phyloP scores from a whole-genome alignment of 768 basidiomycete genomes.

The Mycena epipterygia region DNA sequence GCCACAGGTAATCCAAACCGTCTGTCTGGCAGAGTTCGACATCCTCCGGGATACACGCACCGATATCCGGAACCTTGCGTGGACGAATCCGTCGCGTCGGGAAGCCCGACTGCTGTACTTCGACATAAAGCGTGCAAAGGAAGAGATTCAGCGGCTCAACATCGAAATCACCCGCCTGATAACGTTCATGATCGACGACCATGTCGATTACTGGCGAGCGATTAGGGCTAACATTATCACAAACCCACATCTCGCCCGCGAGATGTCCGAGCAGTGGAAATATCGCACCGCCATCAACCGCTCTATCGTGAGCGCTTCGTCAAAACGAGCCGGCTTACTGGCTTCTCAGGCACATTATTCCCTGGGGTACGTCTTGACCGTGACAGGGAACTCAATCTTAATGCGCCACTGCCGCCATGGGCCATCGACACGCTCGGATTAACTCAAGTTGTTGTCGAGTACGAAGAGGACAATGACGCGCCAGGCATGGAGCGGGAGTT shows the following conservation, averaged over 20 bases:
- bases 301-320: neutral
- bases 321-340: neutral
- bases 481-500: neutral
- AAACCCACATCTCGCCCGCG: neutral
- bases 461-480: neutral
- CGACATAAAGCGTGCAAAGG: conserved; percentile 38
- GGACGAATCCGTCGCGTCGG: conserved; percentile 43
- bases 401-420: neutral
- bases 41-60: conserved; percentile 46
- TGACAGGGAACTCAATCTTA: neutral
- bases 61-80: conserved; percentile 43
- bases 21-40: conserved; percentile 47
- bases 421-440: neutral
- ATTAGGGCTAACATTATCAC: neutral
- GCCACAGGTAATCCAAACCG: conserved; percentile 15
- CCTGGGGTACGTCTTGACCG: neutral
- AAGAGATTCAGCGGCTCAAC: conserved; percentile 42
- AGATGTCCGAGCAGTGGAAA: neutral
- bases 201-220: neutral
- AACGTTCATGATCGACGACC: conserved; percentile 45
- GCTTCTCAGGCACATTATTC: neutral
- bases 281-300: neutral
- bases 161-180: conserved; percentile 47
- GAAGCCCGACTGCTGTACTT: conserved; percentile 43
- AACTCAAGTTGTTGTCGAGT: neutral